phyloP scores from a whole-genome alignment of 2,329 filamentous ascomycete genomes.

The Pseudocercospora ulei region DNA sequence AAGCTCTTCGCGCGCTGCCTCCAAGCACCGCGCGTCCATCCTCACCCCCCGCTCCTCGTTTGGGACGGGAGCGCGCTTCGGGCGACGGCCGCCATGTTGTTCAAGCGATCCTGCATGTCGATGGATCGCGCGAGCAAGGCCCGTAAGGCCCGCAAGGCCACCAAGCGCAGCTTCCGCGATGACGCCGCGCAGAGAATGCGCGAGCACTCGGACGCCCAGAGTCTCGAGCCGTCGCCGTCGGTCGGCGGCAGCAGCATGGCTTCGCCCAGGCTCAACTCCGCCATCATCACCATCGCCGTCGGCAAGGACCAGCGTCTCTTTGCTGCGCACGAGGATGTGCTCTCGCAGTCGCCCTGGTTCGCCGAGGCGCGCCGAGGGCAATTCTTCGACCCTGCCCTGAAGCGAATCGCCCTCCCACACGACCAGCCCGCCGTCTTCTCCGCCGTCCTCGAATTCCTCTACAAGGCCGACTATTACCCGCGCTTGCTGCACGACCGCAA shows the following conservation, averaged over 20 bases:
- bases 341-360: conserved; percentile 78
- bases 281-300: conserved; percentile 79
- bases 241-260: conserved; percentile 30
- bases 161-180: conserved; percentile 67
- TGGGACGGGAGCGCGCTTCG: conserved; percentile 24
- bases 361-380: conserved; percentile 50
- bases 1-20: conserved; percentile 41
- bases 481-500: conserved; percentile 74
- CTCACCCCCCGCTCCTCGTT: conserved; percentile 42
- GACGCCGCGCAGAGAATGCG: conserved; percentile 77
- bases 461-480: conserved; percentile 93
- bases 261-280: conserved; percentile 49
- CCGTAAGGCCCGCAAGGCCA: conserved; percentile 62
- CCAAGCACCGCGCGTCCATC: conserved; percentile 47
- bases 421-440: conserved; percentile 88
- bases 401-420: conserved; percentile 67
- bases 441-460: conserved; percentile 88
- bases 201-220: conserved; percentile 59
- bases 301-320: conserved; percentile 80
- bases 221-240: conserved; percentile 35
- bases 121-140: conserved; percentile 77
- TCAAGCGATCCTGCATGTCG: conserved; percentile 80
- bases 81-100: conserved; percentile 54
- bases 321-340: conserved; percentile 87
- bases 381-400: conserved; percentile 57